Conservation (phyloP, 305 asterid species). For the Fraxinus sp. region DNA sequence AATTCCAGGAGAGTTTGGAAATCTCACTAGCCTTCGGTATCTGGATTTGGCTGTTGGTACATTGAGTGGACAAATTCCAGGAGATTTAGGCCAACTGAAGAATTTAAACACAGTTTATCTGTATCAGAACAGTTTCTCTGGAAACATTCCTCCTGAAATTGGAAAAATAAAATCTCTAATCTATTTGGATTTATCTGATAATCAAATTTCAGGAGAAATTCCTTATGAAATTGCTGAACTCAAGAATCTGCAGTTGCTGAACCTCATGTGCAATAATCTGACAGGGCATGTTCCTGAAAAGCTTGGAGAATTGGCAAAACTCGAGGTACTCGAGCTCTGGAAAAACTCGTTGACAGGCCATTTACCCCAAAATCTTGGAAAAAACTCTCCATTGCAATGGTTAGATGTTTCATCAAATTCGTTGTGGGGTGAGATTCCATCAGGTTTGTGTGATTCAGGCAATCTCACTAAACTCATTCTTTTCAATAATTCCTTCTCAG, state of each 20-base stretch:
- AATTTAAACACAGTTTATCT: slow-evolving; percentile 51
- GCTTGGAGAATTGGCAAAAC: slow-evolving; percentile 49
- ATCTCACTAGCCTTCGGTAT: slow-evolving; percentile 53
- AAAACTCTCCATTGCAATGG: slow-evolving; percentile 56
- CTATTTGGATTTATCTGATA: slow-evolving; percentile 59
- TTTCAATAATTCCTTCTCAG: slow-evolving; percentile 70
- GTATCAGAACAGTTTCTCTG: slow-evolving; percentile 56
- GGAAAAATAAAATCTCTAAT: slow-evolving; percentile 12
- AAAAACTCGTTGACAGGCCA: slow-evolving; percentile 49
- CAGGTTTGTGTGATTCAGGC: slow-evolving; percentile 52
- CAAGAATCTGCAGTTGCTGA: slow-evolving; percentile 63
- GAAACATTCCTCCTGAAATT: slow-evolving; percentile 46
- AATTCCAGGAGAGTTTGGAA: slow-evolving; percentile 63
- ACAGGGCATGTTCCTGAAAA: slow-evolving; percentile 47
- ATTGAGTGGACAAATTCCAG: slow-evolving; percentile 57
- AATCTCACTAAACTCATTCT: slow-evolving; percentile 78
- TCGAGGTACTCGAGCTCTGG: slow-evolving; percentile 73
- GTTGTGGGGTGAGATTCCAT: slow-evolving; percentile 65
- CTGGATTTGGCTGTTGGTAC: slow-evolving; percentile 77
- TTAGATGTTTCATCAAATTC: slow-evolving; percentile 72
- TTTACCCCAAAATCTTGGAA: slow-evolving; percentile 62
- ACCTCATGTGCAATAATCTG: slow-evolving; percentile 66
- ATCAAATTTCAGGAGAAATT: slow-evolving; percentile 51
- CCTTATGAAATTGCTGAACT: slow-evolving; percentile 53
- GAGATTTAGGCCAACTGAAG: slow-evolving; percentile 54